Evolutionary conservation across 2,329 filamentous ascomycete genomes (phyloP).

Genomic region (Zarea fungicola): DNA sequence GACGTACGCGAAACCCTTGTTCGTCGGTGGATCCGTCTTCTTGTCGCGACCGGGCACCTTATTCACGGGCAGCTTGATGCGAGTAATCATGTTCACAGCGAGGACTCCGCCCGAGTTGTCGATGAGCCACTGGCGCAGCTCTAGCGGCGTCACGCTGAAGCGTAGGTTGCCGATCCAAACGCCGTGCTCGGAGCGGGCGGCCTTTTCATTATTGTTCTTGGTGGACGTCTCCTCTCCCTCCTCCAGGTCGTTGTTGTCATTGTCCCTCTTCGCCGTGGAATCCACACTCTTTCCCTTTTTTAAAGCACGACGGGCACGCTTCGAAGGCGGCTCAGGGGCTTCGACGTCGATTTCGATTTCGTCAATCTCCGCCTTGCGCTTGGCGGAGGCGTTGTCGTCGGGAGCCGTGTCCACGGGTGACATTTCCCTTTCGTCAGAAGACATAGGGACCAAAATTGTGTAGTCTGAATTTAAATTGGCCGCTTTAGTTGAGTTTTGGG

Average conservation of each 20-base stretch:
- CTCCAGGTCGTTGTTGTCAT: conserved; percentile 29
- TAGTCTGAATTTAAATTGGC: neutral
- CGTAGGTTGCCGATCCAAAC: conserved; percentile 95
- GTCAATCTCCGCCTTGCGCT: conserved; percentile 65
- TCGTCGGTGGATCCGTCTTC: conserved; percentile 39
- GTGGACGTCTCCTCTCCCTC: conserved; percentile 34
- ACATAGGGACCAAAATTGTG: neutral
- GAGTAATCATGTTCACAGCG: conserved; percentile 67
- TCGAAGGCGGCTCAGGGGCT: conserved; percentile 91
- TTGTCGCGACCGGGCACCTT: conserved; percentile 40
- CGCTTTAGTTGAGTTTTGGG: neutral
- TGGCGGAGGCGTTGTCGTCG: conserved; percentile 32
- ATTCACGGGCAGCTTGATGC: conserved; percentile 70
- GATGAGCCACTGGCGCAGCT: conserved; percentile 76
- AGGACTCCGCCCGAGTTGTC: conserved; percentile 63
- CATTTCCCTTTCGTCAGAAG: conserved; percentile 4
- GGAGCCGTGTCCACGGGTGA: conserved; percentile 15
- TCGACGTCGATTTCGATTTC: conserved; percentile 86
- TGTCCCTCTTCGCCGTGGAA: conserved; percentile 32
- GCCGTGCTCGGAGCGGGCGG: conserved; percentile 69
- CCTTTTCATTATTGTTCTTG: conserved; percentile 33
- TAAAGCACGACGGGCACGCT: conserved; percentile 81
- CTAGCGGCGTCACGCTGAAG: conserved; percentile 70
- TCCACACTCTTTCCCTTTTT: conserved; percentile 72
- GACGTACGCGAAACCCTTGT: conserved; percentile 95